phyloP scores from a whole-genome alignment of 139 green algal genomes.

The Haematococcus lacustris region DNA sequence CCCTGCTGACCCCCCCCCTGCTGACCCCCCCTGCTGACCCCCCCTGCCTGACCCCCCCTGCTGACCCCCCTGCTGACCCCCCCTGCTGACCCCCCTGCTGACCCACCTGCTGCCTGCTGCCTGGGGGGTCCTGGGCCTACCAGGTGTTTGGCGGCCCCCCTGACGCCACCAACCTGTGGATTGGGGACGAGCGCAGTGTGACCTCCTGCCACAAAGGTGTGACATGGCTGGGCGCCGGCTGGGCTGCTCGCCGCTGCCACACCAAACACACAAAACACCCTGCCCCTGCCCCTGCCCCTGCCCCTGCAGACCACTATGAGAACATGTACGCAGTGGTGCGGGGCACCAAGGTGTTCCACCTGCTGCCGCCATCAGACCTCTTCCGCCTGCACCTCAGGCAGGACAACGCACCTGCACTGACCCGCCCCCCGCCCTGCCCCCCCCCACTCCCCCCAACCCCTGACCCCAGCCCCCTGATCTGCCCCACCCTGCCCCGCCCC shows the following conservation, averaged over 20 bases:
- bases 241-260: too few species aligned
- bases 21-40: background rate
- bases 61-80: background rate
- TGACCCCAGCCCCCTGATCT: constrained; percentile 3
- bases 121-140: constrained; percentile 20
- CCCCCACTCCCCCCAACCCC: background rate
- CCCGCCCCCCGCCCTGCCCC: background rate
- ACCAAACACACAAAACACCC: too few species aligned
- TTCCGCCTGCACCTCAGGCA: constrained; percentile 54
- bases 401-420: background rate
- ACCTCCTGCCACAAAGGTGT: constrained; percentile 86
- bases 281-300: too few species aligned
- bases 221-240: too few species aligned
- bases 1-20: background rate
- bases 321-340: constrained; percentile 77
- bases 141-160: constrained; percentile 35
- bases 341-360: constrained; percentile 71
- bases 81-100: background rate
- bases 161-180: constrained; percentile 47
- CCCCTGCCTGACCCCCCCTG: background rate
- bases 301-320: too few species aligned
- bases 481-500: constrained; percentile 9
- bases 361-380: constrained; percentile 66
- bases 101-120: background rate
- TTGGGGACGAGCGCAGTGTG: constrained; percentile 62